Evolutionary conservation across 192 early-diverging fungal genomes (phyloP), one percentile per base, ranked within the genome.

Genomic region (Umbelopsis sp.): DNA sequence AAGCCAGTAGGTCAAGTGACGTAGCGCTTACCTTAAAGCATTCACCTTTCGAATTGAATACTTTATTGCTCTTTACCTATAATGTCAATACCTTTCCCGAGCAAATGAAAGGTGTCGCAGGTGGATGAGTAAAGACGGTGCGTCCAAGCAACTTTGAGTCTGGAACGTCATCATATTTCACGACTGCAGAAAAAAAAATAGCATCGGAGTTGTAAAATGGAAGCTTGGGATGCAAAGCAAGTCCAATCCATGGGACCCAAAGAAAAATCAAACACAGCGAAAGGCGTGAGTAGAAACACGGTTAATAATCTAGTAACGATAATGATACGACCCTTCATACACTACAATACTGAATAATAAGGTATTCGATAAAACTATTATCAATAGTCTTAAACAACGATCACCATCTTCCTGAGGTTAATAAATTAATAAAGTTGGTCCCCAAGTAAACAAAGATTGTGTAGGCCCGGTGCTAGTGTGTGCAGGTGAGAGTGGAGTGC

Each of bases 171-270:
- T 62, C 56, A 62, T 26, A 29, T 12, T 26, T 16, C 47, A 49
- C 38, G 38, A 49, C 47, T 32, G 56, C 52, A 62, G 47, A 49
- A 62, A 62, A 62, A 62, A 62, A 62, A 32, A 29, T n/a, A 62
- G 14, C 11, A 20, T 29, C 56, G 56, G 56, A n/a, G 56, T 62
- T 32, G 16, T n/a, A 62, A 62, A 34, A 20, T 12, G 20, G 9
- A 49, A 21, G 16, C 6, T 41, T 41, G 38, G 8, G 38, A 41
- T 41, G 38, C 38, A 41, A 41, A 41, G 38, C 38, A 41, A 41
- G 38, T 41, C 38, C 38, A 41, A 41, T 41, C 38, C 38, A 41
- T 41, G 31, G 47, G n/a, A 17, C 1, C 47, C 47, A 9, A 49
- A 49, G 5, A 49, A 49, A 41, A 41, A 11, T 11, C 38, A 41